Percentiles rank a stretch among this genome's conserved stretches.
Evolutionary conservation across 1,139 yeast species (phyloP).

Genomic region (Saccharomyces pastorianus): DNA sequence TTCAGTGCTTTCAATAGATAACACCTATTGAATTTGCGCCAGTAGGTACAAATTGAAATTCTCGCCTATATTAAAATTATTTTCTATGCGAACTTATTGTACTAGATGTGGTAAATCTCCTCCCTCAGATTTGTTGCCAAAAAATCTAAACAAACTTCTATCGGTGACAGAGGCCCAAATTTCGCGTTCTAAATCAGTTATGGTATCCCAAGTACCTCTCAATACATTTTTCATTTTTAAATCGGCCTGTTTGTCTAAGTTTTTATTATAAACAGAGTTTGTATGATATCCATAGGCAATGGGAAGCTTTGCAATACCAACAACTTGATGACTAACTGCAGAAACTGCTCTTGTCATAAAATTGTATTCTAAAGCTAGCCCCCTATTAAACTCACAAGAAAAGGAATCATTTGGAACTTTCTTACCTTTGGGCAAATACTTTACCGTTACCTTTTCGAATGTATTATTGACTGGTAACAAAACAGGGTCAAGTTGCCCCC

Average conservation of each 20-base stretch:
- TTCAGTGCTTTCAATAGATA: neutral
- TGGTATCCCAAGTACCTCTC: conserved; percentile 29
- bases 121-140: neutral
- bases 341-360: conserved; percentile 33
- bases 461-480: conserved; percentile 52
- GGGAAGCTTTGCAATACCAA: conserved; percentile 24
- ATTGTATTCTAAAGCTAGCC: conserved; percentile 38
- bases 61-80: neutral
- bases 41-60: neutral
- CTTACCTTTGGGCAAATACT: conserved; percentile 43
- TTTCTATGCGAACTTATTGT: neutral
- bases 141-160: neutral
- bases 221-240: conserved; percentile 20
- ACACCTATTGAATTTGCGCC: neutral
- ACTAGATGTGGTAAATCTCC: neutral
- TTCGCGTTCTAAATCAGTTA: conserved; percentile 21
- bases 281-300: conserved; percentile 28
- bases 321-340: conserved; percentile 18
- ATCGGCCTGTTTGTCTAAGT: conserved; percentile 28
- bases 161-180: conserved; percentile 2
- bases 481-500: conserved; percentile 56
- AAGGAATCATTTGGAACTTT: conserved; percentile 37
- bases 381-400: conserved; percentile 48
- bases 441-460: conserved; percentile 40
- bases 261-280: conserved; percentile 29